A percentile compares a stretch with the other conserved stretches of the same genome.
phyloP scores from a whole-genome alignment of 2,329 filamentous ascomycete species.

The Coleophoma cylindrospora region DNA sequence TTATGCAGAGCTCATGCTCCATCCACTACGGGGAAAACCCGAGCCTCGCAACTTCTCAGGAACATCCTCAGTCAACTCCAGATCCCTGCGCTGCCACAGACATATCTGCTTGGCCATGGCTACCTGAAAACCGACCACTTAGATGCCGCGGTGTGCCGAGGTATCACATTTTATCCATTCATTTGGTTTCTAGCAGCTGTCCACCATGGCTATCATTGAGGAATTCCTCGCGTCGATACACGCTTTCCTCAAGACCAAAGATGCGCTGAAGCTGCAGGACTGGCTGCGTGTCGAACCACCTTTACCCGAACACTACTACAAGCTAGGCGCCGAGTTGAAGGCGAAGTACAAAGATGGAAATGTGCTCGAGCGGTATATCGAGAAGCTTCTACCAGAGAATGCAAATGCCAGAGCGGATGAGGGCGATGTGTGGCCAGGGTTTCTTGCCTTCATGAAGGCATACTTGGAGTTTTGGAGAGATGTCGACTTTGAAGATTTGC shows the following conservation, averaged over 20 bases:
- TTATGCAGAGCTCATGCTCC: too few species aligned
- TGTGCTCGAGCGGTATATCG: conserved; percentile 58
- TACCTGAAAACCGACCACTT: not conserved
- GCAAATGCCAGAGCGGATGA: conserved; percentile 59
- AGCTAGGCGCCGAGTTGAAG: conserved; percentile 64
- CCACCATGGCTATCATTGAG: conserved; percentile 55
- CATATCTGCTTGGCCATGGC: too few species aligned
- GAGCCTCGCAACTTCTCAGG: too few species aligned
- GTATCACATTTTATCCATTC: not conserved
- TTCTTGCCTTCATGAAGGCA: conserved; percentile 73
- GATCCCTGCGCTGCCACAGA: too few species aligned
- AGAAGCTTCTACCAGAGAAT: conserved; percentile 58
- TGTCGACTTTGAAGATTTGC: conserved; percentile 68
- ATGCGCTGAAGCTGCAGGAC: conserved; percentile 61
- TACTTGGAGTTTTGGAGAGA: conserved; percentile 81
- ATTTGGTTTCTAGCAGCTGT: not conserved
- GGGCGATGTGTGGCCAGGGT: conserved; percentile 67
- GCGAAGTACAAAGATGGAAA: conserved; percentile 43
- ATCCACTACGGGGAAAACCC: too few species aligned
- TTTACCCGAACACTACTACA: conserved; percentile 60
- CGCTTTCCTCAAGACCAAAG: conserved; percentile 53
- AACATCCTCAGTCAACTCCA: too few species aligned
- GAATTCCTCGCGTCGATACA: conserved; percentile 65
- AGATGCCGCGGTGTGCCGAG: not conserved
- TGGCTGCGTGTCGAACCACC: conserved; percentile 74